These are phyloP conservation scores for Venturia effusa DNA, from an alignment of 2,329 filamentous ascomycete genomes.

Conservation along the genomic window DNA sequence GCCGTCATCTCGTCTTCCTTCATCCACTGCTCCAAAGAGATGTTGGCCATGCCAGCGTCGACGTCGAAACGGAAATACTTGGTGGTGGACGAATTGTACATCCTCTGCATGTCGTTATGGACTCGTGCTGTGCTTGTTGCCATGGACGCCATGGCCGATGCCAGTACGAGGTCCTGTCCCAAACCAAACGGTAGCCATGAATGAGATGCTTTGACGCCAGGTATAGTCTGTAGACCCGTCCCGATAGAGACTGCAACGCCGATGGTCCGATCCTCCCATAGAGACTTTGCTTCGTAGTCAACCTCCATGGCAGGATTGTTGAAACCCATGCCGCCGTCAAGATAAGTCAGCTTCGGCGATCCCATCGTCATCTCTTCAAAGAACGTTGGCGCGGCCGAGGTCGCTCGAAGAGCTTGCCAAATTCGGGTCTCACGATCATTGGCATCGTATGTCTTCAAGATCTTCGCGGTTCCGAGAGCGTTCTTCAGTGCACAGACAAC, in stretches of 20 bases:
- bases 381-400: slow-evolving; percentile 21
- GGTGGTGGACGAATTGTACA: slow-evolving; percentile 25
- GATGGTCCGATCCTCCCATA: slow-evolving; percentile 21
- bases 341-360: slow-evolving; percentile 16
- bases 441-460: slow-evolving; percentile 28
- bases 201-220: slow-evolving; percentile 25
- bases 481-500: slow-evolving; percentile 29
- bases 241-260: slow-evolving; percentile 23
- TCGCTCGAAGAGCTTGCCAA: slow-evolving; percentile 22
- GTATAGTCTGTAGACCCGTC: slow-evolving; percentile 25
- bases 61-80: slow-evolving; percentile 30
- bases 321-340: slow-evolving; percentile 20
- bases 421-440: slow-evolving; percentile 27
- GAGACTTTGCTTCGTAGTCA: slow-evolving; percentile 18
- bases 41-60: slow-evolving; percentile 27
- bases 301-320: slow-evolving; percentile 24
- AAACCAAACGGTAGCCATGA: slow-evolving; percentile 29
- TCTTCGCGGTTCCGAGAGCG: slow-evolving; percentile 25
- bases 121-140: slow-evolving; percentile 27
- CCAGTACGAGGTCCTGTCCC: slow-evolving; percentile 26
- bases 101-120: slow-evolving; percentile 30
- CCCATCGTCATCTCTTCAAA: slow-evolving; percentile 22
- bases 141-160: slow-evolving; percentile 26
- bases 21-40: slow-evolving; percentile 31
- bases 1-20: slow-evolving; percentile 30